These are phyloP conservation scores for Phaseolus coccineus DNA, from an alignment of 331 rosid species.

Conservation along the genomic window DNA sequence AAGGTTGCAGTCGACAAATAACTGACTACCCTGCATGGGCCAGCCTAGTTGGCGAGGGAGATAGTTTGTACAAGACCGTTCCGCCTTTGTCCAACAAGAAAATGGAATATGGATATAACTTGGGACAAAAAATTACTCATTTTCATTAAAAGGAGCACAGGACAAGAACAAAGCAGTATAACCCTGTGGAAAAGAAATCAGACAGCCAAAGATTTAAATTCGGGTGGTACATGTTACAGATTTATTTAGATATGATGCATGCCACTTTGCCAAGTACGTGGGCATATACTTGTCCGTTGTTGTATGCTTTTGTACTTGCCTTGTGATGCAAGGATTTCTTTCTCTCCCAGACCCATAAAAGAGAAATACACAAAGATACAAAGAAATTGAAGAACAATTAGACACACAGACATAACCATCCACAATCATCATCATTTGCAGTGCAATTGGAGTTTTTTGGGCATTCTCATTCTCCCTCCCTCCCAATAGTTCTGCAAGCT, in stretches of 20 bases:
- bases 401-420: background rate
- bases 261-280: background rate
- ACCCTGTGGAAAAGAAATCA: background rate
- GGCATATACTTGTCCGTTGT: background rate
- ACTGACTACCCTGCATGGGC: background rate
- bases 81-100: background rate
- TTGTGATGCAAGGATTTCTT: conserved; percentile 2
- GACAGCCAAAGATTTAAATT: background rate
- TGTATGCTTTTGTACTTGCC: background rate
- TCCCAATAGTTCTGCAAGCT: background rate
- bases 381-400: background rate
- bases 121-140: background rate
- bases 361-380: background rate
- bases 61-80: background rate
- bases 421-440: conserved; percentile 9
- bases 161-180: background rate
- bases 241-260: background rate
- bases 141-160: background rate
- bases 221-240: background rate
- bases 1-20: conserved; percentile 9
- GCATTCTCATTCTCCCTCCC: background rate
- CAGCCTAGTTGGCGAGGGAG: background rate
- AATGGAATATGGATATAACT: background rate
- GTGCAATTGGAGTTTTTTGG: background rate
- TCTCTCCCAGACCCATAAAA: background rate